Evolutionary conservation across 129 eudicot genomes (phyloP).

Genomic region (Flaveria brownii): DNA sequence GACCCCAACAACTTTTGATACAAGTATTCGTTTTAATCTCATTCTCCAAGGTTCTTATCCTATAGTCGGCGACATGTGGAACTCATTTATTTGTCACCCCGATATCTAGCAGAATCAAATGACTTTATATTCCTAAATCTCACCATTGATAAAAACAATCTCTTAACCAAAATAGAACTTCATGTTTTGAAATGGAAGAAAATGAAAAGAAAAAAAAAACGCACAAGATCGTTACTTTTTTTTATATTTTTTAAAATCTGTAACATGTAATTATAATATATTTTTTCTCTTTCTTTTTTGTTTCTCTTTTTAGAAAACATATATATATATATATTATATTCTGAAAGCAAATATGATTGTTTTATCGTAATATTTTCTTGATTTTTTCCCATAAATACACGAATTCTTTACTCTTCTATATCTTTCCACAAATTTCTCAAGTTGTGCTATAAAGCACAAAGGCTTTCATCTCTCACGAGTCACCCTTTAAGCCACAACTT

Average conservation of each 20-base stretch:
- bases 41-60: constrained; percentile 29
- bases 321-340: too few species aligned
- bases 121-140: constrained; percentile 15
- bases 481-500: not conserved
- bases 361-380: not conserved
- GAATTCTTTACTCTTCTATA: constrained; percentile 10
- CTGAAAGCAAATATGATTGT: not conserved
- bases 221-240: too few species aligned
- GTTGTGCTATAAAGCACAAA: constrained; percentile 3
- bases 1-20: constrained; percentile 1
- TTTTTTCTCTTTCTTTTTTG: too few species aligned
- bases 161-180: too few species aligned
- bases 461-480: not conserved
- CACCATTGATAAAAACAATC: too few species aligned
- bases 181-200: too few species aligned
- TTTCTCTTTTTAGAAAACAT: too few species aligned
- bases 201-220: too few species aligned
- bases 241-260: too few species aligned
- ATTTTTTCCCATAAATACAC: constrained; percentile 9
- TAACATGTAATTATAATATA: too few species aligned
- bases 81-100: constrained; percentile 19
- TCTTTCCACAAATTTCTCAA: constrained; percentile 17
- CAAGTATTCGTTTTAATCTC: constrained; percentile 9
- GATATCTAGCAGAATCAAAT: constrained; percentile 17
- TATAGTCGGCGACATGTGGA: constrained; percentile 48